Conservation (phyloP, 2,329 filamentous ascomycete species). For the Dactylellina drechsleri region DNA sequence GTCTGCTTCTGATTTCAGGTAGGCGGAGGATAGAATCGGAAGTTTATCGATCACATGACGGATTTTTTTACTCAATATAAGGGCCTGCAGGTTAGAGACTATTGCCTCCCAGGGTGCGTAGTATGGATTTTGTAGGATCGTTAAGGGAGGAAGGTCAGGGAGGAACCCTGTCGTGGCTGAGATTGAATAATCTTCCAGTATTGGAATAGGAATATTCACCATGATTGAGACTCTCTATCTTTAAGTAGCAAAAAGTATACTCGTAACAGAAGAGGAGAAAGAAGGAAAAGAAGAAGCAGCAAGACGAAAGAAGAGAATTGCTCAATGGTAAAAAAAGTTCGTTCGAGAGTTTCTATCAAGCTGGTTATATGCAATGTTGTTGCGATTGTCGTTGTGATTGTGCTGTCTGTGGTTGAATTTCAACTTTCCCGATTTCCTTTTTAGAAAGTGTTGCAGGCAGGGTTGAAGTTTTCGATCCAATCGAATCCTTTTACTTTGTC, state of each 20-base stretch:
- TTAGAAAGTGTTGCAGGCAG: not conserved
- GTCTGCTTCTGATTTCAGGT: slow-evolving; percentile 84
- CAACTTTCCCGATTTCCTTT: too few species aligned
- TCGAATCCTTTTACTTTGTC: too few species aligned
- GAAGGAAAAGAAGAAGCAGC: not conserved
- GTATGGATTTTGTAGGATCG: slow-evolving; percentile 84
- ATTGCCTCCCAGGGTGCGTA: slow-evolving; percentile 95
- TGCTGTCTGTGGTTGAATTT: too few species aligned
- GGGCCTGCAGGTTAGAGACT: slow-evolving; percentile 82
- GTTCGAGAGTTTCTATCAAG: not conserved
- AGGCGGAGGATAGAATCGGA: slow-evolving; percentile 82
- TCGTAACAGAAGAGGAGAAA: not conserved
- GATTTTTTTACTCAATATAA: slow-evolving; percentile 85
- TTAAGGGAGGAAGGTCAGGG: slow-evolving; percentile 80
- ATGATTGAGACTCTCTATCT: slow-evolving; percentile 1
- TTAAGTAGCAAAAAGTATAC: too few species aligned
- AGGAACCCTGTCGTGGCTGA: slow-evolving; percentile 85
- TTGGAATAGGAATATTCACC: slow-evolving; percentile 70
- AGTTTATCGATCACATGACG: slow-evolving; percentile 81
- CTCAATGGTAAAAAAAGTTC: too few species aligned
- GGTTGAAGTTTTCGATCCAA: not conserved
- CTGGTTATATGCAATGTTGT: not conserved
- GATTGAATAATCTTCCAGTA: slow-evolving; percentile 80
- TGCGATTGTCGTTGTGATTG: too few species aligned
- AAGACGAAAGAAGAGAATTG: not conserved